Evolutionary conservation across 106 monocot genomes (phyloP).

Genomic region (Amphibolis antarctica): DNA sequence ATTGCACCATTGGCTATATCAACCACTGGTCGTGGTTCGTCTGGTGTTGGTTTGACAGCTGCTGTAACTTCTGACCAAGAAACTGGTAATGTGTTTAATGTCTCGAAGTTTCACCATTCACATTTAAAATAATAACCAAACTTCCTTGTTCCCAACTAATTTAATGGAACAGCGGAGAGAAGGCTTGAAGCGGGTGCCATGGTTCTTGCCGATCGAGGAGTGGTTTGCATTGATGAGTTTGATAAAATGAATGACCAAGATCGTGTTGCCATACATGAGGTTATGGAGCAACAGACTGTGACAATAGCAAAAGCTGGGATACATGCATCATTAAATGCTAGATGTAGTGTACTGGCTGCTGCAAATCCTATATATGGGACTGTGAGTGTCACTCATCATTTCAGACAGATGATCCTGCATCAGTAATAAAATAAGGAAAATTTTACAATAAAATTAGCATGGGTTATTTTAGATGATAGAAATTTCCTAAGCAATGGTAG

Average conservation of each 20-base stretch:
- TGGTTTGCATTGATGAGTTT: conserved; percentile 99
- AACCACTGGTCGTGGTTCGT: conserved; percentile 95
- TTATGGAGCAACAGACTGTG: conserved; percentile 99
- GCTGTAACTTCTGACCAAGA: conserved; percentile 98
- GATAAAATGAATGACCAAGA: conserved; percentile 99
- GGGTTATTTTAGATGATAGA: no score
- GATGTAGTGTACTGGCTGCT: conserved; percentile 97
- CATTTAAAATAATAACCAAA: not conserved
- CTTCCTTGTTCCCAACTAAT: not conserved
- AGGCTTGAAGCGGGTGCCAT: conserved; percentile 99
- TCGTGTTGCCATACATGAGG: conserved; percentile 96
- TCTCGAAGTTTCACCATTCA: not conserved
- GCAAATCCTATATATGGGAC: conserved; percentile 99
- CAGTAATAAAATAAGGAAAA: no score
- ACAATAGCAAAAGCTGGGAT: conserved; percentile 99
- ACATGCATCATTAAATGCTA: conserved; percentile 97
- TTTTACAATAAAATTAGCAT: no score
- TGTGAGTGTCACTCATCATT: conserved; percentile 28
- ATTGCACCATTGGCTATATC: conserved; percentile 96
- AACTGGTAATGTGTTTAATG: conserved; percentile 44
- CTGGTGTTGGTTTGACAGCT: conserved; percentile 98
- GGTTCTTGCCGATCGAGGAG: conserved; percentile 99
- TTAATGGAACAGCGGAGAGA: conserved; percentile 57
- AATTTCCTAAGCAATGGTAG: no score
- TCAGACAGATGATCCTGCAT: not conserved